These are phyloP conservation scores for Solanum gandarillasii DNA, from an alignment of 257 asterid genomes.

Conservation along the genomic window DNA sequence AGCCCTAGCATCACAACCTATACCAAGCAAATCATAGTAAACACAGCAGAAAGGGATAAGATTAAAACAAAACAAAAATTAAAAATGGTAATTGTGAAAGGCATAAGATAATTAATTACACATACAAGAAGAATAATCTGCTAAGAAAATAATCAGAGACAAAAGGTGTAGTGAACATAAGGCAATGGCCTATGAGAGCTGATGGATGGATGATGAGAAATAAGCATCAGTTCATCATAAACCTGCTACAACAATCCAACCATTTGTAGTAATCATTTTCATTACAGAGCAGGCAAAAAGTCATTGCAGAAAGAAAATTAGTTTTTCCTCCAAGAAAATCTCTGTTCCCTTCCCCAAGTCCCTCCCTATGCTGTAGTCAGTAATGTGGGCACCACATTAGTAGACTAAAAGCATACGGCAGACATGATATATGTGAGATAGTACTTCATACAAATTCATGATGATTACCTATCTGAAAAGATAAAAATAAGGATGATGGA, in stretches of 20 bases:
- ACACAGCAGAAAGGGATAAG: neutral
- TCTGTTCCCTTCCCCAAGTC: neutral
- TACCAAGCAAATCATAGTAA: neutral
- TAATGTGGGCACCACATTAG: neutral
- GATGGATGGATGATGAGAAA: neutral
- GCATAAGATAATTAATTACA: neutral
- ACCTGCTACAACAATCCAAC: neutral
- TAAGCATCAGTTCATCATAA: neutral
- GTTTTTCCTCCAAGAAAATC: neutral
- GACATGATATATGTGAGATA: neutral
- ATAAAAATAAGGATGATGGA: neutral
- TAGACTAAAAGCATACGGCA: neutral
- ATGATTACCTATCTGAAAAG: neutral
- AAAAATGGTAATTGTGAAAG: neutral
- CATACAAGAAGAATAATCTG: neutral
- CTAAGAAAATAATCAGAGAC: neutral
- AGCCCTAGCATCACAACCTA: slow-evolving; percentile 99
- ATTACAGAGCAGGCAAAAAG: neutral
- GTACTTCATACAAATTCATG: neutral
- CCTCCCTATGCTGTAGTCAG: neutral
- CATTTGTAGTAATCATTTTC: neutral
- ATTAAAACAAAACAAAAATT: neutral
- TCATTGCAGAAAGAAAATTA: neutral
- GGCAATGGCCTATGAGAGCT: neutral
- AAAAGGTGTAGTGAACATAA: neutral